phyloP scores from a whole-genome alignment of 2,329 filamentous ascomycete genomes.

The Claviceps cyperi region DNA sequence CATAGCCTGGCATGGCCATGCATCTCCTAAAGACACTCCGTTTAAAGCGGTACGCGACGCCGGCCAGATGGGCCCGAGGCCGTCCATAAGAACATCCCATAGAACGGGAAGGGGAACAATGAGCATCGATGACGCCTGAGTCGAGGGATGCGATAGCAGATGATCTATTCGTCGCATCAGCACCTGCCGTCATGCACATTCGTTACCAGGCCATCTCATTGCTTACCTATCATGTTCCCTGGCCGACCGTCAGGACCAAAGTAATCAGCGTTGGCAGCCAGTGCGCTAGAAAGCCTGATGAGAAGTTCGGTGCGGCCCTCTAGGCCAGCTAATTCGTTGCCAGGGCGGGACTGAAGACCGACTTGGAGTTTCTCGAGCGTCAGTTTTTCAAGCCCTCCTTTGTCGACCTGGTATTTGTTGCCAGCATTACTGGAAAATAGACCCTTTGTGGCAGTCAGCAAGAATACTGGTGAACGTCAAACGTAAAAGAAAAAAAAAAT shows the following conservation, averaged over 20 bases:
- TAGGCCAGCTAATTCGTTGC: slow-evolving; percentile 71
- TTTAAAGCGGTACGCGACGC: slow-evolving; percentile 73
- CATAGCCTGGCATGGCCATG: slow-evolving; percentile 81
- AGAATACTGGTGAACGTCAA: not conserved
- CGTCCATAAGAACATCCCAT: slow-evolving; percentile 83
- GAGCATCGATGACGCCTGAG: slow-evolving; percentile 74
- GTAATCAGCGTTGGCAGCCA: slow-evolving; percentile 61
- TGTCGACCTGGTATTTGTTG: slow-evolving; percentile 85
- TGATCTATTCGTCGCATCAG: slow-evolving; percentile 45
- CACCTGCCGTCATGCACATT: not conserved
- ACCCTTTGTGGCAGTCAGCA: slow-evolving; percentile 31
- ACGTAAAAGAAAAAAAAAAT: not conserved
- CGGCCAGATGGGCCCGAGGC: slow-evolving; percentile 80
- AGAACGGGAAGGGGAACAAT: slow-evolving; percentile 77
- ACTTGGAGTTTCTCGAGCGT: slow-evolving; percentile 61
- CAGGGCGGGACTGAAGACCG: slow-evolving; percentile 70
- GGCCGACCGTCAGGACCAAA: slow-evolving; percentile 77
- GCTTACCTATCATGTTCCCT: slow-evolving; percentile 82
- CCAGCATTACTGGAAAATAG: slow-evolving; percentile 69
- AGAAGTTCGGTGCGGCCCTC: slow-evolving; percentile 74
- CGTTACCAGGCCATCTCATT: not conserved
- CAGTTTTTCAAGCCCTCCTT: slow-evolving; percentile 58
- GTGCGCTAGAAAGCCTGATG: slow-evolving; percentile 57
- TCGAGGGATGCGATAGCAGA: slow-evolving; percentile 80
- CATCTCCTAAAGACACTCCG: slow-evolving; percentile 76